Conservation (phyloP, 345 rosid genomes). For the Cardiospermum halicacabum region DNA sequence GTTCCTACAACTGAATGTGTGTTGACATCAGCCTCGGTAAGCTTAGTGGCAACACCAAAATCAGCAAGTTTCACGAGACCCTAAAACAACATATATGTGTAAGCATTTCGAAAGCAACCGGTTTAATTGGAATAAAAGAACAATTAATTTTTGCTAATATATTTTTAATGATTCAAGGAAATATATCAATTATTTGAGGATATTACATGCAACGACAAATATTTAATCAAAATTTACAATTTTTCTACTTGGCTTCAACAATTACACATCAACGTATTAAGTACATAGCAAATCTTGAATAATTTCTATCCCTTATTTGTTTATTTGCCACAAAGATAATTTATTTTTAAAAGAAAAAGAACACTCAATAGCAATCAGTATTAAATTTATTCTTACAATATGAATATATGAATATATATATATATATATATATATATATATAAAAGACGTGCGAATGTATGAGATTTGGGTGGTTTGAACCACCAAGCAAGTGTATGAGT, state of each 20-base stretch:
- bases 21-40: constrained; percentile 95
- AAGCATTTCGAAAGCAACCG: constrained; percentile 10
- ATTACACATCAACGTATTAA: no score
- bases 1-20: constrained; percentile 98
- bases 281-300: neutral
- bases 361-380: neutral
- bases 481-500: constrained; percentile 1
- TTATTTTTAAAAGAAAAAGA: no score
- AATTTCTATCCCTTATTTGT: no score
- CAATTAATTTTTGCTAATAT: neutral
- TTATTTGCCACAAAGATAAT: no score
- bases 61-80: constrained; percentile 99
- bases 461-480: neutral
- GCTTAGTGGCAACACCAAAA: constrained; percentile 99
- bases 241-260: no score
- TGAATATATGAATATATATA: neutral
- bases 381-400: neutral
- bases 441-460: neutral
- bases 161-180: neutral
- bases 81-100: constrained; percentile 33
- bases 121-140: neutral
- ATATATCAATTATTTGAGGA: no score
- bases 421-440: no score
- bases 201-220: no score
- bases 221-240: no score